Conservation (phyloP, 306 rosid species). For the Trifolium dubium region DNA sequence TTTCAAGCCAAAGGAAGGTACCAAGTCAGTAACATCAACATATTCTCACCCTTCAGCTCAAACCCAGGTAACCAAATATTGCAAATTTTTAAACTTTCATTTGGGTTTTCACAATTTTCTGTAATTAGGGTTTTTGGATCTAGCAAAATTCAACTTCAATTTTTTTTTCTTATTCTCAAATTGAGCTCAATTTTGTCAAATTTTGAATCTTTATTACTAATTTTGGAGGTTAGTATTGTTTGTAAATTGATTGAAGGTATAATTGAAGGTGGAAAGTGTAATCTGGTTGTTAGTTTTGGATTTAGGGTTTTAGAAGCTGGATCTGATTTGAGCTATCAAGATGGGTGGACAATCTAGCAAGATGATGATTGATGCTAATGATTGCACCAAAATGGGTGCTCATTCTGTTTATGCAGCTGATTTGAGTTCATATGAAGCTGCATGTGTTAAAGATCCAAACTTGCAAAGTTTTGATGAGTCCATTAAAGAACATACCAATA, state of each 20-base stretch:
- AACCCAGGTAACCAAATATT: slow-evolving; percentile 44
- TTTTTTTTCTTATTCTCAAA: slow-evolving; percentile 1
- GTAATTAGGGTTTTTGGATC: slow-evolving; percentile 16
- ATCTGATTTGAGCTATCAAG: slow-evolving; percentile 35
- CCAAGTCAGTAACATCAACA: slow-evolving; percentile 24
- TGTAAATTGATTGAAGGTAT: neutral
- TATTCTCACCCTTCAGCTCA: slow-evolving; percentile 32
- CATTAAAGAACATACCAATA: slow-evolving; percentile 59
- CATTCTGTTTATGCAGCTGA: slow-evolving; percentile 54
- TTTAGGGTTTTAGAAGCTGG: slow-evolving; percentile 31
- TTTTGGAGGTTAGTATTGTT: neutral
- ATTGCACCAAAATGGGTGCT: slow-evolving; percentile 44
- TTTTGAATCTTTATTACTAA: slow-evolving; percentile 13
- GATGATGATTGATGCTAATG: slow-evolving; percentile 30
- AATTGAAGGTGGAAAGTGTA: neutral
- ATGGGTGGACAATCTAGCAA: slow-evolving; percentile 81
- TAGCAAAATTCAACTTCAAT: slow-evolving; percentile 29
- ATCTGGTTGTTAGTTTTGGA: neutral
- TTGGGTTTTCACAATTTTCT: slow-evolving; percentile 4
- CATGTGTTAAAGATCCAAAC: slow-evolving; percentile 60
- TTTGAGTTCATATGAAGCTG: slow-evolving; percentile 74
- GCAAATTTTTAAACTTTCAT: slow-evolving; percentile 22
- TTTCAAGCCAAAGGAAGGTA: slow-evolving; percentile 21
- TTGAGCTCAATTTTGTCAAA: slow-evolving; percentile 15
- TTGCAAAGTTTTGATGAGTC: slow-evolving; percentile 63